These are phyloP conservation scores for Elsinoe australis DNA, from an alignment of 2,329 filamentous ascomycete species.

Conservation along the genomic window DNA sequence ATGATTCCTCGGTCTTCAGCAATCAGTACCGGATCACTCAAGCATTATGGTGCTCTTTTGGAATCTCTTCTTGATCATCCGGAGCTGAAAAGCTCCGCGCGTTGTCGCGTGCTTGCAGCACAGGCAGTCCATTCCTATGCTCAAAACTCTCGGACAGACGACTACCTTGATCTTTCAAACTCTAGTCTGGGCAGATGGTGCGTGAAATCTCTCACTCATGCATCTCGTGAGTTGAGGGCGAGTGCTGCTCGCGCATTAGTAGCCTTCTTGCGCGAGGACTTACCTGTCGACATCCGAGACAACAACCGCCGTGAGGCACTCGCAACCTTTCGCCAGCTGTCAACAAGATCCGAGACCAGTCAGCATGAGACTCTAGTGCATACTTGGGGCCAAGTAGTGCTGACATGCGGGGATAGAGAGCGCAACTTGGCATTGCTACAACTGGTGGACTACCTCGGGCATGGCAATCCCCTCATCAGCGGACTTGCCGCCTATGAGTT, in stretches of 20 bases:
- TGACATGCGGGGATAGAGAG: constrained; percentile 69
- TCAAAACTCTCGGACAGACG: constrained; percentile 54
- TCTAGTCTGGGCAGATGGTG: constrained; percentile 72
- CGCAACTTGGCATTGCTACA: constrained; percentile 78
- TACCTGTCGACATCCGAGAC: constrained; percentile 43
- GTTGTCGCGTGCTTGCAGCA: constrained; percentile 63
- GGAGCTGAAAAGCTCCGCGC: constrained; percentile 32
- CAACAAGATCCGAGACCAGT: constrained; percentile 58
- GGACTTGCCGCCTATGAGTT: constrained; percentile 80
- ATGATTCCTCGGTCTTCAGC: not conserved
- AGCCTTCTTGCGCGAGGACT: constrained; percentile 52
- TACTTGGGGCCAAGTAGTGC: constrained; percentile 77
- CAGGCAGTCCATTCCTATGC: constrained; percentile 61
- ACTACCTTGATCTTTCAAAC: constrained; percentile 58
- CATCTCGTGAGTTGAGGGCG: constrained; percentile 74
- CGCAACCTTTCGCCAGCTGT: constrained; percentile 62
- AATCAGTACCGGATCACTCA: not conserved
- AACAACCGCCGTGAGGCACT: constrained; percentile 64
- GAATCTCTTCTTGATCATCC: constrained; percentile 18
- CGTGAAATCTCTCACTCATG: constrained; percentile 72
- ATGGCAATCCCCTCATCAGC: constrained; percentile 69
- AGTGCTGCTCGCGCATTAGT: constrained; percentile 64
- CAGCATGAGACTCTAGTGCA: constrained; percentile 78
- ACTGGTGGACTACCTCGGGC: constrained; percentile 78
- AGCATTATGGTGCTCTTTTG: constrained; percentile 7